These are phyloP conservation scores for Colletotrichum sansevieriae DNA, from an alignment of 2,329 filamentous ascomycete species.

Conservation along the genomic window DNA sequence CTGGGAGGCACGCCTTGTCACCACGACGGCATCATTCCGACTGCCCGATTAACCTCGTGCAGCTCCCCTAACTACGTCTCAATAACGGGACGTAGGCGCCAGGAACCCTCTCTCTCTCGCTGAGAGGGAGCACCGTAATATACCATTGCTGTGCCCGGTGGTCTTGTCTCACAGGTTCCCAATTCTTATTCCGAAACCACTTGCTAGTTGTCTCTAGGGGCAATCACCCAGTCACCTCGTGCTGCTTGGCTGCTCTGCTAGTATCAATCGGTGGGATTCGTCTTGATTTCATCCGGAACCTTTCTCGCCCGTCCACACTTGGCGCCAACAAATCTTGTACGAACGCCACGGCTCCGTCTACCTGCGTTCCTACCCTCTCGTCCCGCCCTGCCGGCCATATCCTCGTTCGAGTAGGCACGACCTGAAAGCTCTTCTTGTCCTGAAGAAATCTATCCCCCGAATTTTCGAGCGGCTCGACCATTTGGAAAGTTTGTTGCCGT, in stretches of 20 bases:
- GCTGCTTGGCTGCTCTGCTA: constrained; percentile 35
- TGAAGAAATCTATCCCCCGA: background rate
- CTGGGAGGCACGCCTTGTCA: background rate
- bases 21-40: constrained; percentile 25
- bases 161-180: constrained; percentile 33
- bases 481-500: constrained; percentile 9
- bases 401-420: constrained; percentile 17
- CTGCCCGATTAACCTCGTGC: background rate
- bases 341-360: constrained; percentile 25
- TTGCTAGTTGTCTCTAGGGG: constrained; percentile 39
- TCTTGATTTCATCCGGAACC: constrained; percentile 33
- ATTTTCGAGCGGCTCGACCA: constrained; percentile 11
- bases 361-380: constrained; percentile 11
- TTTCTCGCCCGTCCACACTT: constrained; percentile 23
- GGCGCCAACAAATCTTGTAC: constrained; percentile 37
- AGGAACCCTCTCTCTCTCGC: background rate
- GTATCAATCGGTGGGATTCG: constrained; percentile 28
- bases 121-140: constrained; percentile 26
- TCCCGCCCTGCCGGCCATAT: constrained; percentile 4
- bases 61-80: background rate
- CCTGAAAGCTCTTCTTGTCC: background rate
- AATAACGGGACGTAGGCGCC: background rate
- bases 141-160: constrained; percentile 25
- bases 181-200: constrained; percentile 33
- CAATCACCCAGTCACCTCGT: constrained; percentile 26